phyloP scores from a whole-genome alignment of 768 basidiomycete species.

The Cyclocybe cylindracea region DNA sequence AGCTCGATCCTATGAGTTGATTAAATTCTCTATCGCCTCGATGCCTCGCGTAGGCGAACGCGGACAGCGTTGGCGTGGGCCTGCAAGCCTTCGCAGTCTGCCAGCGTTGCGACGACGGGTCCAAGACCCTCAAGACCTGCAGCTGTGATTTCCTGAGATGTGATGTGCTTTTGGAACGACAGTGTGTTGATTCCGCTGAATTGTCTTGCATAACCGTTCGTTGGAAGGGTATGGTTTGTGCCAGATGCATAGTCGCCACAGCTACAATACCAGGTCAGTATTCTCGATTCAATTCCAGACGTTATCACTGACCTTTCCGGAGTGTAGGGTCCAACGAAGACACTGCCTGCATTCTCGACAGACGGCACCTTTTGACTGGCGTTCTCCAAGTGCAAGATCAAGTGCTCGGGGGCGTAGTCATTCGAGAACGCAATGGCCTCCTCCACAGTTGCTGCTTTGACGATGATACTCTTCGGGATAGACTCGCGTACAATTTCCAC shows the following conservation, averaged over 20 bases:
- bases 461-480: conserved; percentile 87
- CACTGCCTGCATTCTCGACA: conserved; percentile 92
- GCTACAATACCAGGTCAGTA: conserved; percentile 39
- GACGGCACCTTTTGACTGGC: conserved; percentile 62
- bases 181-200: conserved; percentile 97
- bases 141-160: conserved; percentile 87
- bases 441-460: conserved; percentile 62
- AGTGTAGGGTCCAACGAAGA: conserved; percentile 93
- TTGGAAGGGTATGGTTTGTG: conserved; percentile 97
- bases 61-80: conserved; percentile 97
- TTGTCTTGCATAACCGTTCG: conserved; percentile 94
- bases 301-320: conserved; percentile 80
- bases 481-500: conserved; percentile 91
- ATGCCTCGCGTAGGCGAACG: conserved; percentile 56
- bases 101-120: conserved; percentile 84
- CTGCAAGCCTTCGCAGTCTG: conserved; percentile 92
- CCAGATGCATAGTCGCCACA: conserved; percentile 99
- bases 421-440: conserved; percentile 91
- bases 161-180: conserved; percentile 99
- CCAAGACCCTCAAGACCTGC: conserved; percentile 79
- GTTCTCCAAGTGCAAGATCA: conserved; percentile 85
- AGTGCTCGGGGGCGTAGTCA: conserved; percentile 97
- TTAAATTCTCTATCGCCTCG: conserved; percentile 3
- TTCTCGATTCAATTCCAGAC: not conserved
- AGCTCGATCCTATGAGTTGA: not conserved